Evolutionary conservation across 2,329 filamentous ascomycete genomes (phyloP), one percentile per base, ranked within the genome.

Genomic region (Scopulariopsis brevicaulis): DNA sequence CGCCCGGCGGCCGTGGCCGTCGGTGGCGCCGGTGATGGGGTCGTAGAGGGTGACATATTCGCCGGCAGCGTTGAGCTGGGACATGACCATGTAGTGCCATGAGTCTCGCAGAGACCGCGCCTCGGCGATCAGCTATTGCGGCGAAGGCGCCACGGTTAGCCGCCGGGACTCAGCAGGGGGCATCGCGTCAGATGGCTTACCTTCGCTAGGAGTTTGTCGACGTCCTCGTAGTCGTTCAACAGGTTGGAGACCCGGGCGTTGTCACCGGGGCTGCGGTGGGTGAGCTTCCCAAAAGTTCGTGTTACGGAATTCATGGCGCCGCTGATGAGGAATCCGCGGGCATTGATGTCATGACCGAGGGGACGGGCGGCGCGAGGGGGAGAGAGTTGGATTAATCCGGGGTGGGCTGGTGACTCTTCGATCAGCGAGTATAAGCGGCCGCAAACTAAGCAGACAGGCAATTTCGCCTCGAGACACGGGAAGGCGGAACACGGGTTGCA

Each of bases 201-300:
- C 77, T 84, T 85, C 62, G 81, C 79, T 62, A 94, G 77, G 67
- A 92, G 80, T 63, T 81, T 82, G 69, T 94, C 87, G 28, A 86
- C 87, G 70, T 92, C 85, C 64, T 90, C 86, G 67, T 91, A 94
- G 66, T 94, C 89, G 64, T 83, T 85, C 59, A 95, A 74, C 57
- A 94, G 76, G 52, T 86, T 79, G 12, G 85, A 84, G 53, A 93
- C 84, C 67, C 90, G 86, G 63, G 85, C 85, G 68, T 90, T 86
- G 70, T 94, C 87, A 59, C 86, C 87, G 25, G 85, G 83, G 61
- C 84, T 73, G 64, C 76, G 81, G 66, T 82, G 83, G 72, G 84
- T 79, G 67, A 92, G 81, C 70, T 82, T 85, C 61, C 87, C 88
- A 64, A 92, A 86, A 66, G 86, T 83, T 62, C 89, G 78, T 67